Evolutionary conservation across 345 rosid genomes (phyloP).

Genomic region (Aquilaria sinensis): DNA sequence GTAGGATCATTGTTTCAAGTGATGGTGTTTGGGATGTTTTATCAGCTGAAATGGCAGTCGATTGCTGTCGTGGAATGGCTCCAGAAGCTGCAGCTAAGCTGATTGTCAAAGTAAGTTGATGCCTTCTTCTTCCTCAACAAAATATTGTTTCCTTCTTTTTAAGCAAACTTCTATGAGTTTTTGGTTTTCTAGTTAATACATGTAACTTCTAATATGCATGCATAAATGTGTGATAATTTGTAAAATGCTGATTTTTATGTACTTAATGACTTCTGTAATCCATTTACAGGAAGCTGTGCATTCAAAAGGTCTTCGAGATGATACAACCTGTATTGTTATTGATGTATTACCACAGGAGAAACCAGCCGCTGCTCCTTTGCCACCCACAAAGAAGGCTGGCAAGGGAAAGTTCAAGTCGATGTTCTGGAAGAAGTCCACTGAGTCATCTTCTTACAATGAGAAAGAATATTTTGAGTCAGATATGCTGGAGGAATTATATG

Average conservation of each 20-base stretch:
- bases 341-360: constrained; percentile 84
- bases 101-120: constrained; percentile 70
- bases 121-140: not conserved
- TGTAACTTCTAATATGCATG: not conserved
- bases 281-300: constrained; percentile 72
- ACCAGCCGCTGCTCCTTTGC: constrained; percentile 62
- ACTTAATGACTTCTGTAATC: constrained; percentile 10
- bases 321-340: constrained; percentile 95
- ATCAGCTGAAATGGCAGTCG: constrained; percentile 74
- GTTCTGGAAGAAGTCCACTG: constrained; percentile 73
- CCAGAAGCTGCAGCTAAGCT: constrained; percentile 89
- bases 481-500: constrained; percentile 81
- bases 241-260: constrained; percentile 6
- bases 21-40: constrained; percentile 99
- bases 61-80: constrained; percentile 87
- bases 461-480: constrained; percentile 73
- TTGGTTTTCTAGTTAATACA: not conserved
- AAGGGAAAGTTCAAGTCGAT: constrained; percentile 85
- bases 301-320: constrained; percentile 89
- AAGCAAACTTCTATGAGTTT: not conserved
- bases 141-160: not conserved
- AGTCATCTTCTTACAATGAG: constrained; percentile 62
- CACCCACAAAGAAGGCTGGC: constrained; percentile 64
- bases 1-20: constrained; percentile 86
- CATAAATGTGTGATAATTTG: not conserved